These are phyloP conservation scores for Angomonas ambiguus DNA, from an alignment of 208 protist species.

Conservation along the genomic window DNA sequence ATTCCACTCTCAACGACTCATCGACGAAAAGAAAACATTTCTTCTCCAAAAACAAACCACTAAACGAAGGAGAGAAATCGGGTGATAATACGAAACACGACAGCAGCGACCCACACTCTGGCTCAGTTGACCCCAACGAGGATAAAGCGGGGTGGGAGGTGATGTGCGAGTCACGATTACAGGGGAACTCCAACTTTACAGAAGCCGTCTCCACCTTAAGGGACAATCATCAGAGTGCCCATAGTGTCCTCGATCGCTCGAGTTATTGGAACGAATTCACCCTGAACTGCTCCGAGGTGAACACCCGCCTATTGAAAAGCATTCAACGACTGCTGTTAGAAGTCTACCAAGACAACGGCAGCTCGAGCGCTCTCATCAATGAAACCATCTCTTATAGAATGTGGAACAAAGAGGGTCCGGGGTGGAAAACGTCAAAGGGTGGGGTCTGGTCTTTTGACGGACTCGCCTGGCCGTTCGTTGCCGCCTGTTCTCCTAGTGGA, in stretches of 20 bases:
- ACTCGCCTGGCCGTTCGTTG: slow-evolving; percentile 21
- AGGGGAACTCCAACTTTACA: not conserved
- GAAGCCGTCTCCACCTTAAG: not conserved
- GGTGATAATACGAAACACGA: too few species aligned
- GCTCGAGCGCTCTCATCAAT: not conserved
- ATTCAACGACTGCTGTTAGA: slow-evolving; percentile 3
- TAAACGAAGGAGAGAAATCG: too few species aligned
- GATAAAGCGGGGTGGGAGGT: too few species aligned
- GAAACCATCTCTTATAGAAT: not conserved
- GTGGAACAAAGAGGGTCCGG: not conserved
- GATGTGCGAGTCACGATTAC: not conserved
- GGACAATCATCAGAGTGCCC: not conserved
- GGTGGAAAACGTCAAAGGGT: not conserved
- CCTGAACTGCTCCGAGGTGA: not conserved
- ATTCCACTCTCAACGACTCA: too few species aligned
- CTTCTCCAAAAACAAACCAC: too few species aligned
- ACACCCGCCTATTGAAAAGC: not conserved
- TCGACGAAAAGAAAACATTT: too few species aligned
- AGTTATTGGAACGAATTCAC: slow-evolving; percentile 8
- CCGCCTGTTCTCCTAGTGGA: slow-evolving; percentile 51
- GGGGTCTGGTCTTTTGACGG: not conserved
- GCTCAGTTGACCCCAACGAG: too few species aligned
- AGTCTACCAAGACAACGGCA: not conserved
- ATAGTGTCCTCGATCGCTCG: not conserved
- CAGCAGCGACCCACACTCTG: too few species aligned